phyloP scores from a whole-genome alignment of 1,284 basidiomycete genomes.

The Phlebopus sp. region DNA sequence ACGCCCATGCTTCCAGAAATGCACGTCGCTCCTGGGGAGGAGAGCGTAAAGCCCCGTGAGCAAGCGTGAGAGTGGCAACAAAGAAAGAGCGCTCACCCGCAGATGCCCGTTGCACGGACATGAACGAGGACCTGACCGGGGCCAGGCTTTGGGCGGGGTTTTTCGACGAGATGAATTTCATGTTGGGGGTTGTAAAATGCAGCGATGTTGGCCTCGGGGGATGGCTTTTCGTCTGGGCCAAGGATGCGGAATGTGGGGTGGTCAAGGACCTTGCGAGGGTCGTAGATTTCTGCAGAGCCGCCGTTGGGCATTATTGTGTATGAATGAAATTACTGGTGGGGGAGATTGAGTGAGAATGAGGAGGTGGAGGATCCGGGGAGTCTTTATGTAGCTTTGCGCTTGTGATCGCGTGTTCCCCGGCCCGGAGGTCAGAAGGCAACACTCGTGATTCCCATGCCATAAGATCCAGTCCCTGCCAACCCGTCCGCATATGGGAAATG shows the following conservation, averaged over 20 bases:
- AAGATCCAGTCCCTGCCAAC: too few species aligned
- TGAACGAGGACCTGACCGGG: slow-evolving; percentile 55
- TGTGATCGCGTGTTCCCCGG: too few species aligned
- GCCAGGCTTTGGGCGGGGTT: slow-evolving; percentile 54
- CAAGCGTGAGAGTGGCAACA: too few species aligned
- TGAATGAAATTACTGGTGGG: slow-evolving; percentile 47
- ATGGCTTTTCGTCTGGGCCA: slow-evolving; percentile 43
- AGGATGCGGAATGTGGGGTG: slow-evolving; percentile 51
- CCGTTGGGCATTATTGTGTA: too few species aligned
- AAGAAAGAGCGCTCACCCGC: slow-evolving; percentile 41
- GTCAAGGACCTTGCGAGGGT: slow-evolving; percentile 50
- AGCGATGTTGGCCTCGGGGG: slow-evolving; percentile 48
- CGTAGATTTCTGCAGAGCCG: slow-evolving; percentile 43
- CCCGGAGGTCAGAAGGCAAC: too few species aligned
- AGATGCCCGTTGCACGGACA: slow-evolving; percentile 56
- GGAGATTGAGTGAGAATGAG: slow-evolving; percentile 43
- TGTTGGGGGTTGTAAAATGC: slow-evolving; percentile 59
- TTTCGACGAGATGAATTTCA: slow-evolving; percentile 59
- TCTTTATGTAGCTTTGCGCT: too few species aligned
- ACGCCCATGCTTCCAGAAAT: slow-evolving; percentile 65
- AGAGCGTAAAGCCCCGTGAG: too few species aligned
- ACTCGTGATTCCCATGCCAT: too few species aligned
- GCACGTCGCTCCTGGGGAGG: slow-evolving; percentile 55
- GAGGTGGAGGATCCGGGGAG: too few species aligned
- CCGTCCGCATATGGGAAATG: too few species aligned